These are phyloP conservation scores for Metschnikowia corniflorae DNA, from an alignment of 805 yeast species.

Conservation along the genomic window DNA sequence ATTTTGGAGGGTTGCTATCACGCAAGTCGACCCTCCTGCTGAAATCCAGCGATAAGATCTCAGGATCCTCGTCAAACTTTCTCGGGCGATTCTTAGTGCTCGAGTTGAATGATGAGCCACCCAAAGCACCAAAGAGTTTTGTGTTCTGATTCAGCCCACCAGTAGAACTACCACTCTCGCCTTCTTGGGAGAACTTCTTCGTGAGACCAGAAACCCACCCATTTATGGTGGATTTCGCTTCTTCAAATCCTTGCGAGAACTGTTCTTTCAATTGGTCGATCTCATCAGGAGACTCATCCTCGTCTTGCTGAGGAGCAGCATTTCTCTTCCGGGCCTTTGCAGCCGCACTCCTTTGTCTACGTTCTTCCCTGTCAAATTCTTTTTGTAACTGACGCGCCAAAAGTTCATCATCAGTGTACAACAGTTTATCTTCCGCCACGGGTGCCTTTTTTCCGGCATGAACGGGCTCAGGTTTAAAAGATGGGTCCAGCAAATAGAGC, in stretches of 20 bases:
- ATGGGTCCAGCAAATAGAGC: constrained; percentile 73
- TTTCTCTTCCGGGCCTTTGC: constrained; percentile 13
- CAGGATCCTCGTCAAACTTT: constrained; percentile 52
- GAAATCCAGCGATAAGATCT: constrained; percentile 49
- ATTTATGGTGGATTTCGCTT: constrained; percentile 70
- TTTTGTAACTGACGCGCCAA: constrained; percentile 79
- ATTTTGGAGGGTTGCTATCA: constrained; percentile 23
- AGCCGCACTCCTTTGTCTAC: constrained; percentile 26
- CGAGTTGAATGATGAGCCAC: constrained; percentile 38
- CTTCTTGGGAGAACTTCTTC: constrained; percentile 40
- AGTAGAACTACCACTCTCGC: constrained; percentile 9
- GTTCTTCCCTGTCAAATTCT: constrained; percentile 48
- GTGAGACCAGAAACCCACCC: constrained; percentile 74
- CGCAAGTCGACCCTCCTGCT: constrained; percentile 43
- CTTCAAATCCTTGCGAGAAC: constrained; percentile 72
- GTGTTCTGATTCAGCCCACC: constrained; percentile 20
- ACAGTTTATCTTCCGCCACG: constrained; percentile 20
- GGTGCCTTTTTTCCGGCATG: constrained; percentile 14
- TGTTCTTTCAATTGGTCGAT: constrained; percentile 65
- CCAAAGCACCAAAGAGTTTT: constrained; percentile 44
- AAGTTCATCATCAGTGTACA: constrained; percentile 62
- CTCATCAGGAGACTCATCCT: constrained; percentile 50
- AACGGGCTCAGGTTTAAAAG: constrained; percentile 49
- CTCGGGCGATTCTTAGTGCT: constrained; percentile 22
- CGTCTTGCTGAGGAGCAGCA: constrained; percentile 15